These are phyloP conservation scores for Leishmania mexicana DNA, from an alignment of 208 protist genomes.

Conservation along the genomic window DNA sequence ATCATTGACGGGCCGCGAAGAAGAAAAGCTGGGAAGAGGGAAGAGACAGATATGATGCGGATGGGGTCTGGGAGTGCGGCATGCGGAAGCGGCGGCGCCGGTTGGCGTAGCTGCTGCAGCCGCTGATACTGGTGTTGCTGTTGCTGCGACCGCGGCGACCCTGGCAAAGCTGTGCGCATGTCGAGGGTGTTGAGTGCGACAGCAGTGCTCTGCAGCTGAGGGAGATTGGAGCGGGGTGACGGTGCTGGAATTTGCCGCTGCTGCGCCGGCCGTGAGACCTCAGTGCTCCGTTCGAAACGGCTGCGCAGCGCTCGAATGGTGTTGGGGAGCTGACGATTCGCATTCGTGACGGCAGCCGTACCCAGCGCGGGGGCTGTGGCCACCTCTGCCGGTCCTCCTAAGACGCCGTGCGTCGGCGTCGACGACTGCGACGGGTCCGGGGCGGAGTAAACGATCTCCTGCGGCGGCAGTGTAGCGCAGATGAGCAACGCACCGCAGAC, in stretches of 20 bases:
- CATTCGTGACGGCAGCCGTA: not conserved
- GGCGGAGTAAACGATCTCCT: conserved; percentile 8
- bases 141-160: not conserved
- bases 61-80: not conserved
- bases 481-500: conserved; percentile 44
- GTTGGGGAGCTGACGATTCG: conserved; percentile 12
- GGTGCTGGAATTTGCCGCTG: conserved; percentile 5
- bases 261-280: not conserved
- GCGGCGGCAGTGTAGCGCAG: conserved; percentile 6
- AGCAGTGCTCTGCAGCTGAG: not conserved
- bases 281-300: conserved; percentile 17
- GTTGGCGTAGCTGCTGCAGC: conserved; percentile 2
- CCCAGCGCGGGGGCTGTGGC: not conserved
- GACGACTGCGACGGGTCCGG: not conserved
- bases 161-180: not conserved
- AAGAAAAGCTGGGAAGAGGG: conserved; percentile 11
- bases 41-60: not conserved
- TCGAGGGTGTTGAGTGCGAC: not conserved
- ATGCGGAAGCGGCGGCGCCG: not conserved
- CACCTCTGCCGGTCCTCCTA: not conserved
- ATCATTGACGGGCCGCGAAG: conserved; percentile 12
- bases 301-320: conserved; percentile 29
- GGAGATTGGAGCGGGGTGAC: not conserved
- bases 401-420: not conserved
- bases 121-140: not conserved